Percentiles rank a stretch among this genome's conserved stretches.
phyloP scores from a whole-genome alignment of 441 rosid species.

The Geranium incanum region DNA sequence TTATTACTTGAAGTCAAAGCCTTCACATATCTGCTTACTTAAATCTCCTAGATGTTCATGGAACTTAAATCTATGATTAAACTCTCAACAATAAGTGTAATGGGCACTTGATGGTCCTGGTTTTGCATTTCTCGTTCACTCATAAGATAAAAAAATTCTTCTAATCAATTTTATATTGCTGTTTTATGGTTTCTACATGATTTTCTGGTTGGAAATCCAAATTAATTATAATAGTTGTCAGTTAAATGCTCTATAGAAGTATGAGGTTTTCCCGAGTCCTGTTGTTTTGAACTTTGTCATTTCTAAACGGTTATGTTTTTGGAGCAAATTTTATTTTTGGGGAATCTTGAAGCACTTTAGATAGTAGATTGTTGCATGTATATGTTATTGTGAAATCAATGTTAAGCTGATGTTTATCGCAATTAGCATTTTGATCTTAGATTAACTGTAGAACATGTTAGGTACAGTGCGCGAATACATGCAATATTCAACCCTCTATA shows the following conservation, averaged over 20 bases:
- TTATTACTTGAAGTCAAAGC: not conserved
- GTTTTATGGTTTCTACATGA: not conserved
- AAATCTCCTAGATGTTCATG: not conserved
- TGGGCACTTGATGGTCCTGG: not conserved
- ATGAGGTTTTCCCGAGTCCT: not conserved
- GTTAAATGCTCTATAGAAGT: not conserved
- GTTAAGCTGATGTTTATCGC: not conserved
- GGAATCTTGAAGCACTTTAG: not conserved
- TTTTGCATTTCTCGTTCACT: not conserved
- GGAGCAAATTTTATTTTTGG: not conserved
- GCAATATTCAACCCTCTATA: constrained; percentile 1
- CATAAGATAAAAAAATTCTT: not conserved
- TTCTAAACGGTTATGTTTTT: not conserved
- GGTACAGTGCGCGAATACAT: not conserved
- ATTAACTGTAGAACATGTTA: not conserved
- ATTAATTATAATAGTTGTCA: not conserved
- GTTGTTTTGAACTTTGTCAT: not conserved
- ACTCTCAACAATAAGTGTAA: not conserved
- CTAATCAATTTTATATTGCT: not conserved
- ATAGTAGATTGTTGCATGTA: not conserved
- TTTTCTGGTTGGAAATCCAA: not conserved
- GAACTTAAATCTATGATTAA: not conserved
- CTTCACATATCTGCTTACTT: not conserved
- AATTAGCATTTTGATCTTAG: not conserved
- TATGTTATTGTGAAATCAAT: not conserved